Evolutionary conservation across 352 stramenopile species (phyloP).

Genomic region (Phytophthora palmivora): DNA sequence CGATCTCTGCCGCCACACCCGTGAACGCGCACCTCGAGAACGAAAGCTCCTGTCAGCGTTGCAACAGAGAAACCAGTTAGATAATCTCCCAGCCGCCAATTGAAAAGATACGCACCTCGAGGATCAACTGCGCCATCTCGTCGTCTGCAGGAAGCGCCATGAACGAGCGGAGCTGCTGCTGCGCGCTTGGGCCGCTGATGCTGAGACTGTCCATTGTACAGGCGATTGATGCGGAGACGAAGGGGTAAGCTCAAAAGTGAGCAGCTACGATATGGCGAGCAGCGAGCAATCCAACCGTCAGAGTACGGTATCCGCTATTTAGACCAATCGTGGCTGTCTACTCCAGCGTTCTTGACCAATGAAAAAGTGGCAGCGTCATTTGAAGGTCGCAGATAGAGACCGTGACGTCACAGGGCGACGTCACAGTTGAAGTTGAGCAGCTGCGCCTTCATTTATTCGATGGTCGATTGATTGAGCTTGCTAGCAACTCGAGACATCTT

Average conservation of each 20-base stretch:
- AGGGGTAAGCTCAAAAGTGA: conserved; percentile 26
- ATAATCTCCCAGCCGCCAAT: not conserved
- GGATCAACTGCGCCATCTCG: conserved; percentile 79
- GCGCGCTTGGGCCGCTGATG: conserved; percentile 40
- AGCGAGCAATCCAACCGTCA: conserved; percentile 14
- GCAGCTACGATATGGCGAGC: conserved; percentile 30
- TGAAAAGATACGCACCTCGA: conserved; percentile 51
- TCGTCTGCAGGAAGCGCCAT: conserved; percentile 72
- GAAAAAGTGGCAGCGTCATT: not conserved
- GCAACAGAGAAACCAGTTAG: conserved; percentile 7
- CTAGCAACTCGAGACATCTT: no score
- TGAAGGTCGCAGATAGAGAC: not conserved
- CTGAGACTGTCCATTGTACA: conserved; percentile 47
- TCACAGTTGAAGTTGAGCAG: conserved; percentile 17
- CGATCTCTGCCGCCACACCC: conserved; percentile 66
- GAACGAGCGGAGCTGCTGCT: conserved; percentile 81
- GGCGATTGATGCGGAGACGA: not conserved
- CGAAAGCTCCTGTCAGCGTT: conserved; percentile 55
- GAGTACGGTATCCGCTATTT: conserved; percentile 1
- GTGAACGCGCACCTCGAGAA: conserved; percentile 65
- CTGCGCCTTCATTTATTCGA: not conserved
- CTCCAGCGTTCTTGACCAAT: not conserved
- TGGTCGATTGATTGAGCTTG: no score
- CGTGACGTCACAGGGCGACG: conserved; percentile 10
- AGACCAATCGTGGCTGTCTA: not conserved